Evolutionary conservation across 2,329 filamentous ascomycete genomes (phyloP).

Genomic region (Fusarium lateritium): DNA sequence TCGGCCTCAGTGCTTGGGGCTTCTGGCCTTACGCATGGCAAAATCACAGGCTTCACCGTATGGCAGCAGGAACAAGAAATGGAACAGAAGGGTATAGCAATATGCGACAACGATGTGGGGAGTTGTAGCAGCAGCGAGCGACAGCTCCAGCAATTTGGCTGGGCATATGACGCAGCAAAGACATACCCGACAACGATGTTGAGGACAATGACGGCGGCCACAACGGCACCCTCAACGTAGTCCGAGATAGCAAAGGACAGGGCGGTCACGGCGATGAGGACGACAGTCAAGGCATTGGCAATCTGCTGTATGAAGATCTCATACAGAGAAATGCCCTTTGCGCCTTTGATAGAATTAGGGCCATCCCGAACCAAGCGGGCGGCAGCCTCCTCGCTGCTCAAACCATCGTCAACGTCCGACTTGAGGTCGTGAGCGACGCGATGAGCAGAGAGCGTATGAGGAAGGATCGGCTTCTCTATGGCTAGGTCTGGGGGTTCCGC

Average conservation of each 20-base stretch:
- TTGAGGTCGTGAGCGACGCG: constrained; percentile 57
- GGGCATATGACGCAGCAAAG: constrained; percentile 42
- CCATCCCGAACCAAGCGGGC: constrained; percentile 77
- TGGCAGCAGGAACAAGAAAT: constrained; percentile 43
- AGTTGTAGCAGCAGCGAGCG: constrained; percentile 32
- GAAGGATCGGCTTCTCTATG: constrained; percentile 55
- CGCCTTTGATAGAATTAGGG: constrained; percentile 78
- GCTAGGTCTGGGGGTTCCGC: constrained; percentile 55
- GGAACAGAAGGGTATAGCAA: constrained; percentile 38
- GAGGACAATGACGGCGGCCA: constrained; percentile 75
- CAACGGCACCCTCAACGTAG: constrained; percentile 74
- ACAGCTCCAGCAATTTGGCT: constrained; percentile 42
- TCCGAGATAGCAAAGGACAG: constrained; percentile 76
- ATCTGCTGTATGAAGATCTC: constrained; percentile 83
- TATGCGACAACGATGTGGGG: constrained; percentile 37
- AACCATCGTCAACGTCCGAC: constrained; percentile 69
- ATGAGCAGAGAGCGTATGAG: constrained; percentile 56
- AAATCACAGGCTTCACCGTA: constrained; percentile 51
- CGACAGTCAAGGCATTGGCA: constrained; percentile 82
- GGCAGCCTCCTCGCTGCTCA: constrained; percentile 74
- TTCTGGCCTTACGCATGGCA: constrained; percentile 46
- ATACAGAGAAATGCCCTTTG: constrained; percentile 80
- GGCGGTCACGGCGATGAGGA: constrained; percentile 82
- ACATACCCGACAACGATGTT: constrained; percentile 77
- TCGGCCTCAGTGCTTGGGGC: constrained; percentile 48